phyloP scores from a whole-genome alignment of 345 rosid genomes.

The Hevea brasiliensis region DNA sequence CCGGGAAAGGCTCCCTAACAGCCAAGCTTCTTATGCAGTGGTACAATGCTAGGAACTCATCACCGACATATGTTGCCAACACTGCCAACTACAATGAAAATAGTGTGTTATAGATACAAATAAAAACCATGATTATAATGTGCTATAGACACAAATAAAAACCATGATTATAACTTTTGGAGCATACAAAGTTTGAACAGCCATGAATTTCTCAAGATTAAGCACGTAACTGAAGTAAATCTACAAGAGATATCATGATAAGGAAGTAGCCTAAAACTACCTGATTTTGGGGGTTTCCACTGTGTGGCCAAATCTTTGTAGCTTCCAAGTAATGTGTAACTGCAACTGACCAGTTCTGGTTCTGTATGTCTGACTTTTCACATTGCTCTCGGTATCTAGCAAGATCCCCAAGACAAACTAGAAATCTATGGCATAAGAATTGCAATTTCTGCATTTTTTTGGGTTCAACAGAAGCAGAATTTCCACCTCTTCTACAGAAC shows the following conservation, averaged over 20 bases:
- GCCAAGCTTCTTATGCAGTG: conserved; percentile 94
- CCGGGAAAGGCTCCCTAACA: conserved; percentile 92
- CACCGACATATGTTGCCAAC: conserved; percentile 83
- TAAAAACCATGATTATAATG: not conserved
- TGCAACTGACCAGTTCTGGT: conserved; percentile 77
- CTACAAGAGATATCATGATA: not conserved
- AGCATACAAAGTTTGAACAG: not conserved
- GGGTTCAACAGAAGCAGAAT: conserved; percentile 32
- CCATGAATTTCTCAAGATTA: not conserved
- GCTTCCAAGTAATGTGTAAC: conserved; percentile 75
- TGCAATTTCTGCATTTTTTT: conserved; percentile 45
- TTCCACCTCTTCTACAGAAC: conserved; percentile 22
- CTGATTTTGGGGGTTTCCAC: conserved; percentile 96
- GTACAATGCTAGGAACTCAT: conserved; percentile 83
- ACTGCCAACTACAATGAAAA: conserved; percentile 67
- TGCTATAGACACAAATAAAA: conserved; percentile 4
- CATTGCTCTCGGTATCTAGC: conserved; percentile 80
- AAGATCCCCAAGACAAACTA: conserved; percentile 88
- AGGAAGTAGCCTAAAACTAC: conserved; percentile 26
- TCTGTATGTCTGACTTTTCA: conserved; percentile 38
- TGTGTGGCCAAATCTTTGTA: conserved; percentile 68
- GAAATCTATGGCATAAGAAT: conserved; percentile 78
- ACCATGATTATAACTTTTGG: not conserved
- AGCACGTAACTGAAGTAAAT: not conserved
- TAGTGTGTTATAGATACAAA: conserved; percentile 4